Evolutionary conservation across 208 protist species (phyloP).

Genomic region (Wallacemonas rigidus): DNA sequence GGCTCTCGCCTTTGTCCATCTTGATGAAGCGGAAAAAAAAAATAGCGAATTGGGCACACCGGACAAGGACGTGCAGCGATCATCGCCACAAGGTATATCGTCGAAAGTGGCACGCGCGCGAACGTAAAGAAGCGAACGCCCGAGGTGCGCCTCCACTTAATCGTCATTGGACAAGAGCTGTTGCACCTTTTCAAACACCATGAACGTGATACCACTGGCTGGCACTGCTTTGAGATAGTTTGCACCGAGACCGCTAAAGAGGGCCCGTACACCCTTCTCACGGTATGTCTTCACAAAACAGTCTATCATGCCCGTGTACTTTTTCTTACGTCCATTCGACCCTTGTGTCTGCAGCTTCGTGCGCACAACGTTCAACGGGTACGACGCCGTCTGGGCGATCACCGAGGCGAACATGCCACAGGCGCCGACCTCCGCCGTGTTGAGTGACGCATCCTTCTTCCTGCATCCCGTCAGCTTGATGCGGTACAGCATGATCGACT

Average conservation of each 20-base stretch:
- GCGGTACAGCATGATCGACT: constrained; percentile 84
- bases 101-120: no score
- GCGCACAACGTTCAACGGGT: constrained; percentile 91
- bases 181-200: constrained; percentile 86
- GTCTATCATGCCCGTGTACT: constrained; percentile 87
- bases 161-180: constrained; percentile 65
- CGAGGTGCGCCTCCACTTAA: constrained; percentile 16
- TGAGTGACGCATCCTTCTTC: constrained; percentile 70
- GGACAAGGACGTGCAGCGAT: no score
- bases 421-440: constrained; percentile 62
- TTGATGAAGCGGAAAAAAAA: no score
- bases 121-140: not conserved
- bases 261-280: constrained; percentile 68
- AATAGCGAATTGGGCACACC: no score
- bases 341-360: constrained; percentile 91
- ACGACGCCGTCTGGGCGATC: constrained; percentile 87
- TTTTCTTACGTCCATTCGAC: constrained; percentile 68
- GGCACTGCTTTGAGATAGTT: constrained; percentile 92
- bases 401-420: constrained; percentile 82
- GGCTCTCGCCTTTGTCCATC: no score
- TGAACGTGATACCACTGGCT: constrained; percentile 82
- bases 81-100: no score
- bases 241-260: constrained; percentile 88
- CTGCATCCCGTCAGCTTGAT: constrained; percentile 62
- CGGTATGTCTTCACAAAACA: constrained; percentile 86